Base-by-base conservation (phyloP, 2,329 filamentous ascomycete genomes). In the Aureobasidium sp. region DNA sequence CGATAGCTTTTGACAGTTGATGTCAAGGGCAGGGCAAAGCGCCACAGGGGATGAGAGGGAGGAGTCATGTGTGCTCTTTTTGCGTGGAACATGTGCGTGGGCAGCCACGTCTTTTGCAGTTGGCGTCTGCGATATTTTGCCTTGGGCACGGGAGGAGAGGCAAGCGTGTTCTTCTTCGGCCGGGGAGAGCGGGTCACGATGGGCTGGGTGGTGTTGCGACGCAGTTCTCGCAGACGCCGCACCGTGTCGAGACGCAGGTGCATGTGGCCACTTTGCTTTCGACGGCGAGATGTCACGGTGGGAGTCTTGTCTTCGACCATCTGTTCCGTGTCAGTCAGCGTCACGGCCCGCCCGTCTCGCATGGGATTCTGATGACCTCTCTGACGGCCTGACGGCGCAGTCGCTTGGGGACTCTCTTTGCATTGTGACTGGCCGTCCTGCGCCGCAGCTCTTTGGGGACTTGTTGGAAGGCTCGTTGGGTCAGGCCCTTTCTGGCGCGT, bases 291-390 rank as follows among this genome's bases (percentile, higher is more conserved):
- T 48, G 83, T 85, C 5, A 90, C 83, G 0, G 82, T 86, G 0
- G 93, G 90, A 0, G 91, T 95, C 59, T 96, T 96, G 64, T 97
- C 91, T 53, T 94, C 87, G 14, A 75, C 74, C 83, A 95, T 94
- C 77, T 94, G 80, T 25, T 35, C 24, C 21, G 7, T 24, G 51
- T 53, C 14, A 53, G 41, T 19, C 40, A 21, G n/a, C 6, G 39
- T 21, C 38, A 21, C 21, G 27, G 10, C 6, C 14, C 4, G 11
- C 25, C n/a, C n/a, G n/a, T n/a, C n/a, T n/a, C n/a, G n/a, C n/a
- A n/a, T n/a, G n/a, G n/a, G n/a, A n/a, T n/a, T n/a, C n/a, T n/a
- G n/a, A n/a, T 14, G 12, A 77, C 75, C 74, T 85, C 82, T 66
- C 76, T 74, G 62, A 74, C 79, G 1, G 89, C 90, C 60, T 86